Evolutionary conservation across 345 rosid species (phyloP).

Genomic region (Gossypium bickii): DNA sequence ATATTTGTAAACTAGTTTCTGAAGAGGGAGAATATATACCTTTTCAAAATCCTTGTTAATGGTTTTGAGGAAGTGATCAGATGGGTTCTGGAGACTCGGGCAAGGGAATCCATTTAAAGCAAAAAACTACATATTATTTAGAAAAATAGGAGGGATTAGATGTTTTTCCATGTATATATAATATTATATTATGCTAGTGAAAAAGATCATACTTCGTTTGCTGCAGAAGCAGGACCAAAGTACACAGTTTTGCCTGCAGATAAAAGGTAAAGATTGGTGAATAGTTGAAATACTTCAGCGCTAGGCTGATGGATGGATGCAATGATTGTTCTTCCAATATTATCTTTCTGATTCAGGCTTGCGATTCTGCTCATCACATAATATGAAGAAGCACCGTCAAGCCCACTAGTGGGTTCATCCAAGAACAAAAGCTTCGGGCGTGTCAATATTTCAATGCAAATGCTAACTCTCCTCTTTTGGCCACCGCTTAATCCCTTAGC

Average conservation of each 20-base stretch:
- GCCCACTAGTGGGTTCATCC: constrained; percentile 62
- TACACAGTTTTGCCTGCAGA: constrained; percentile 44
- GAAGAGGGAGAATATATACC: constrained; percentile 20
- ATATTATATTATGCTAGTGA: too few species aligned
- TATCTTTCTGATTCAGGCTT: constrained; percentile 23
- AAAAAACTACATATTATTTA: constrained; percentile 34
- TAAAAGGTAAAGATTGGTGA: constrained; percentile 44
- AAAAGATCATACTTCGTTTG: constrained; percentile 29
- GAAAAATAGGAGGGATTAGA: not conserved
- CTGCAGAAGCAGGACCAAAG: constrained; percentile 40
- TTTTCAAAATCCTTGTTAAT: constrained; percentile 42
- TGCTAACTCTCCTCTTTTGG: constrained; percentile 58
- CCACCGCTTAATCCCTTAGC: constrained; percentile 53
- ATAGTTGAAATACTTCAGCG: constrained; percentile 43
- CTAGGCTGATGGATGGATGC: constrained; percentile 55
- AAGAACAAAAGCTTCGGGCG: constrained; percentile 47
- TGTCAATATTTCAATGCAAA: constrained; percentile 50
- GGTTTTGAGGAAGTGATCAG: constrained; percentile 46
- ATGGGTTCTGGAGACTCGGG: constrained; percentile 37
- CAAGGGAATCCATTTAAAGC: constrained; percentile 48
- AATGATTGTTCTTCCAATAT: constrained; percentile 29
- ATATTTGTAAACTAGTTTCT: not conserved
- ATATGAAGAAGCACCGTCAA: constrained; percentile 48
- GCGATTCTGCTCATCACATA: constrained; percentile 44
- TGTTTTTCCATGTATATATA: too few species aligned